phyloP scores from a whole-genome alignment of 305 asterid species.

The Stenogyne calaminthoides region DNA sequence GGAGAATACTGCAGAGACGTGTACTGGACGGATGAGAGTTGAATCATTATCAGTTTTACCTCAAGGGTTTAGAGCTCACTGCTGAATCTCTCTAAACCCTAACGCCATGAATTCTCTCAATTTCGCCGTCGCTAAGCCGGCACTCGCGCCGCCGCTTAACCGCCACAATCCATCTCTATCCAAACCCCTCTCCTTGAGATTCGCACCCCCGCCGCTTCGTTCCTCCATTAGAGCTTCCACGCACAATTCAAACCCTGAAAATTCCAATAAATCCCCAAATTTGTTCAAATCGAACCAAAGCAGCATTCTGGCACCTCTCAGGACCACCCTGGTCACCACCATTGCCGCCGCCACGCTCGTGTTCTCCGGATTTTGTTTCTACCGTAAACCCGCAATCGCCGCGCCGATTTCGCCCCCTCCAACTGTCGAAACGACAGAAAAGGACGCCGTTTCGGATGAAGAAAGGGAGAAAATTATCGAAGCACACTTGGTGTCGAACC shows the following conservation, averaged over 20 bases:
- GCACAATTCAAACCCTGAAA: slow-evolving; percentile 25
- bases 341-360: slow-evolving; percentile 65
- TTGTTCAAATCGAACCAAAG: slow-evolving; percentile 19
- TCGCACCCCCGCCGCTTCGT: slow-evolving; percentile 34
- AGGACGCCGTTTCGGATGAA: slow-evolving; percentile 37
- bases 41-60: not conserved
- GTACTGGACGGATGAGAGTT: not conserved
- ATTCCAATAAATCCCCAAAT: slow-evolving; percentile 17
- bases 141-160: slow-evolving; percentile 36
- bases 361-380: slow-evolving; percentile 39
- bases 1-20: slow-evolving; percentile 26
- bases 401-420: slow-evolving; percentile 41
- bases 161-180: slow-evolving; percentile 40
- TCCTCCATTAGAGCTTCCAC: slow-evolving; percentile 43
- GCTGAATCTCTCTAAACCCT: slow-evolving; percentile 37
- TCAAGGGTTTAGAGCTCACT: slow-evolving; percentile 33
- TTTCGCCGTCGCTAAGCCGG: slow-evolving; percentile 41
- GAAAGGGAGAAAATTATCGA: slow-evolving; percentile 57
- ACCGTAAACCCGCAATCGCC: slow-evolving; percentile 41
- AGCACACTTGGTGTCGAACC: slow-evolving; percentile 48
- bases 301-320: slow-evolving; percentile 37
- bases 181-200: slow-evolving; percentile 47
- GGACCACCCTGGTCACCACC: slow-evolving; percentile 50
- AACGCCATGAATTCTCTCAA: slow-evolving; percentile 55
- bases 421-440: slow-evolving; percentile 35